Base-by-base conservation (phyloP, 2,329 filamentous ascomycete genomes). In the Ambrosiella cleistominuta region DNA sequence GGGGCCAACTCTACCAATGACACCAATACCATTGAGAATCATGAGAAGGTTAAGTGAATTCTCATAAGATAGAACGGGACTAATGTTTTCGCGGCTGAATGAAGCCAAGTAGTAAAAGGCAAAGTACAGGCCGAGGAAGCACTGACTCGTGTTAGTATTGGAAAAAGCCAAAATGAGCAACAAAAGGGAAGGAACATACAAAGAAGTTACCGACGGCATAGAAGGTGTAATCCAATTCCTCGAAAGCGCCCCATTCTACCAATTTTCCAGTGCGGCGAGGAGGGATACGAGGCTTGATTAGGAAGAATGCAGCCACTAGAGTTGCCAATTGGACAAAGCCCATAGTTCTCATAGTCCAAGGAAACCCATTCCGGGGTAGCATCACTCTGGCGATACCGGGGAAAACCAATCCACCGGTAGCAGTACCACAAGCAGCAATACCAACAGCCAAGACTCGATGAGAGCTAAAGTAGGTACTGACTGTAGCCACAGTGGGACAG, bases 391-490 rank as follows among this genome's bases (percentile, higher is more conserved):
- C 60, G 56, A 62, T 62, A 17, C 54, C 50, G 12, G 80, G 80
- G 63, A 79, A 83, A 7, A 83, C 66, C 1, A 82, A 69, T 1
- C 79, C 79, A 9, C 80, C 80, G 8, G 82, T 74, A 17, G 75
- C 77, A 56, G 75, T 78, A 8, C 83, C 83, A 19, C 74, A 73
- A 0, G 81, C 80, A 1, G 76, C 73, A 17, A 85, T 67, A 12
- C 82, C 83, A 56, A 85, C 75, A 8, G 78, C 82, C 1, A 86
- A 67, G 0, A 76, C 75, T 51, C 79, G 73, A 61, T 72, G 76
- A 50, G 69, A 73, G 57, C 69, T 70, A 64, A 85, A 86, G 63
- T 86, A 87, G 9, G 83, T 82, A 3, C 82, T 78, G 1, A 86
- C 70, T 2, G 84, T 76, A 1, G 83, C 78, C 38, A 87, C 74